Base-by-base conservation (phyloP, 805 yeast genomes). In the Kluyveromyces starmeri region DNA sequence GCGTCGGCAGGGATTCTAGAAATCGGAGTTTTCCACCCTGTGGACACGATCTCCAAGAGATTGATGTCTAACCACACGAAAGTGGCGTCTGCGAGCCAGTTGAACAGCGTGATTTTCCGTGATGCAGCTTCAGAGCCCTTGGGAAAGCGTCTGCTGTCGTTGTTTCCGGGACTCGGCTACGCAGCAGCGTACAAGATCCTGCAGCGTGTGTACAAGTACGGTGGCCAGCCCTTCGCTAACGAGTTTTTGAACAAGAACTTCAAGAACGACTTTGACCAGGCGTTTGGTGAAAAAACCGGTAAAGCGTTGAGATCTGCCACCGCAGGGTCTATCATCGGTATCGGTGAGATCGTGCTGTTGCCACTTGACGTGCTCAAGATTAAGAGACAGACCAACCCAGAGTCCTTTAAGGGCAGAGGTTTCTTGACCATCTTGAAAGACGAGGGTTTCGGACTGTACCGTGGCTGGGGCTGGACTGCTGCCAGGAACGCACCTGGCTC, bases 401-500 rank as follows among this genome's bases (percentile, higher is more conserved):
- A 89, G 64, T 68, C 97, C n/a, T 92, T 92, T 75, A 81, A 78
- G 63, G 99, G 99, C 50, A 83, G 98, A 68, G 97, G 98, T 8
- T 88, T 92, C 65, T 41, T 88, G 47, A 81, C 73, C 62, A 84
- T 92, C 53, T 58, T 92, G 41, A 55, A 68, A 37, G 98, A 92
- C 57, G 98, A 92, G 65, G 97, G 98, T 13, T 71, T 85, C 40
- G 85, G 92, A 16, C 70, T 92, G 48, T 92, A 92, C 68, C 73
- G 96, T 59, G 99, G 99, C 46, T 88, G 96, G 95, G 97, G 96
- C 39, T 92, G 99, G 99, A 92, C 99, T 40, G 94, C 94, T 48
- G 99, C 99, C 28, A 81, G 99, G 74, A 92, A 92, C 59, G 96
- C 97, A 2, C 99, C 99, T 24, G 99, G 99, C 40, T 85, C 96